These are phyloP conservation scores for Cordia subcordata DNA, from an alignment of 257 asterid species.

Conservation along the genomic window DNA sequence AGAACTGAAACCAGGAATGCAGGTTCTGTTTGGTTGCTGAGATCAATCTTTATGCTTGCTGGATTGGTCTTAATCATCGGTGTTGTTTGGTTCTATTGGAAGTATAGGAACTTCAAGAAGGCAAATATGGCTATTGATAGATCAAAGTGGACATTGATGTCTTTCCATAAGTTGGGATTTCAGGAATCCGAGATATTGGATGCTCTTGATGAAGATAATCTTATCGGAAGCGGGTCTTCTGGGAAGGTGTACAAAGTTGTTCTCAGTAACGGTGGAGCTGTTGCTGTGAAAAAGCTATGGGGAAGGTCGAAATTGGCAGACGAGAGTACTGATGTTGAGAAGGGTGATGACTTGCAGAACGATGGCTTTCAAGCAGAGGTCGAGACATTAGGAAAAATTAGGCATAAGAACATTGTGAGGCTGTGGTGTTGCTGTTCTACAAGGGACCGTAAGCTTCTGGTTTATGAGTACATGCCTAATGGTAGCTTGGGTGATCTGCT, in stretches of 20 bases:
- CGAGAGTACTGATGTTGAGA: constrained; percentile 55
- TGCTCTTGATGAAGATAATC: constrained; percentile 81
- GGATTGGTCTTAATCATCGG: constrained; percentile 61
- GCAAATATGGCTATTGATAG: constrained; percentile 45
- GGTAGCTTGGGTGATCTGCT: constrained; percentile 92
- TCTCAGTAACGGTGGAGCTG: constrained; percentile 65
- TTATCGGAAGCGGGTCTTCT: constrained; percentile 87
- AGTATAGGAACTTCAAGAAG: constrained; percentile 46
- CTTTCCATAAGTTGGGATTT: constrained; percentile 85
- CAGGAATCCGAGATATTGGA: constrained; percentile 76
- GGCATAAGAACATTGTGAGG: constrained; percentile 91
- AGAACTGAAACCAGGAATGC: constrained; percentile 30
- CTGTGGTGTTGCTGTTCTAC: constrained; percentile 86
- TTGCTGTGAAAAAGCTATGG: constrained; percentile 90
- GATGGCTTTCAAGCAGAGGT: constrained; percentile 78
- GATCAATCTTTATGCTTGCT: constrained; percentile 55
- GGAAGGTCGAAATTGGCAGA: constrained; percentile 47
- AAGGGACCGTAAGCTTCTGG: constrained; percentile 76
- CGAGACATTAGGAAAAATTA: constrained; percentile 78
- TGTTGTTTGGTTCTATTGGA: constrained; percentile 58
- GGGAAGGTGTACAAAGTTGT: constrained; percentile 98
- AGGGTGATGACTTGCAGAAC: constrained; percentile 48
- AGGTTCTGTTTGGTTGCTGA: constrained; percentile 60
- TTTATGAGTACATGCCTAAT: constrained; percentile 94
- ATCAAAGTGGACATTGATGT: constrained; percentile 94